Base-by-base conservation (phyloP, 169 alveolate species). In the Eimeria tenella region DNA sequence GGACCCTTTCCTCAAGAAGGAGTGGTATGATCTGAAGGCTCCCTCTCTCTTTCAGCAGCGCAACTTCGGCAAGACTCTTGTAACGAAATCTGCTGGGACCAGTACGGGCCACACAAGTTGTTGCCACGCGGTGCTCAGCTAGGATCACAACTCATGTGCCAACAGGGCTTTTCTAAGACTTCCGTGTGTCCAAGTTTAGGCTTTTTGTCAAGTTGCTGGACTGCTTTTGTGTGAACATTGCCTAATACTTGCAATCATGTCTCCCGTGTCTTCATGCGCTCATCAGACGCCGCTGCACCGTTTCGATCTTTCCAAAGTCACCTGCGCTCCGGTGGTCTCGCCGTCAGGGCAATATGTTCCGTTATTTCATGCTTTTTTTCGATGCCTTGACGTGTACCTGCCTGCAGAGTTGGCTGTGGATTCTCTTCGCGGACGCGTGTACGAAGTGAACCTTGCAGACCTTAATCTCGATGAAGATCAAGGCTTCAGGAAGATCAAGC, bases 21-120 rank as follows among this genome's bases (percentile, higher is more conserved):
- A 98, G 98, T 99, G 99, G 99, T 98, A 98, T 97, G 99, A 98
- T 95, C 97, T 98, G 77, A 98, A 98, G 96, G 99, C 99, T 73
- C 99, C 99, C 77, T 96, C 98, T 79, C 97, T 98, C 96, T 99
- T 99, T 97, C 97, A 97, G 94, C 98, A 96, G 93, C 97, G 99
- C 60, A 97, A 96, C 96, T 98, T 98, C 97, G 99, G 99, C 68
- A 97, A 97, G 95, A 98, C 99, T 60, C 98, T 99, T 86, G 99
- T 98, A 84, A 98, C 99, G 94, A 98, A 98, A 97, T 98, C 99
- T 62, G 97, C 97, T 81, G 99, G 99, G 94, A 98, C 99, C n/a
- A 93, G 95, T 93, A 77, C 77, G 95, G 15, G 60, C 25, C 50
- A 10, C 90, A 4, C 31, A 68, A 11, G 10, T 11, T 17, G 49